phyloP scores from a whole-genome alignment of 371 early-diverging fungal genomes.

The Chytridiales sp. region DNA sequence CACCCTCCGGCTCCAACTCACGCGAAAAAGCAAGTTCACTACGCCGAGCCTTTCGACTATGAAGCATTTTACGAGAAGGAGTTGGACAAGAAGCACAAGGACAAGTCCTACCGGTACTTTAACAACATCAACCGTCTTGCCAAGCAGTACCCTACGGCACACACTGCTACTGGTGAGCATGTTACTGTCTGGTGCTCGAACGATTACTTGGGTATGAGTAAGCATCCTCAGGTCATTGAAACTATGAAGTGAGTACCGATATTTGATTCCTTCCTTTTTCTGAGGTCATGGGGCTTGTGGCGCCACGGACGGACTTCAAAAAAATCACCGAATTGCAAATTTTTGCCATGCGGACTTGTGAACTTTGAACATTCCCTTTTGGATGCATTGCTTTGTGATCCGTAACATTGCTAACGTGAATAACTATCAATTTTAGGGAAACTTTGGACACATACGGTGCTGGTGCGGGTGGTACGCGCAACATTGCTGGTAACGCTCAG shows the following conservation, averaged over 20 bases:
- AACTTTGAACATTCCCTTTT: too few species aligned
- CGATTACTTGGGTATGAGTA: slow-evolving; percentile 96
- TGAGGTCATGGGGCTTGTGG: too few species aligned
- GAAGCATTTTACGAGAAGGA: slow-evolving; percentile 78
- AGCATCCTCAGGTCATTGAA: slow-evolving; percentile 80
- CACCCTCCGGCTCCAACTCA: too few species aligned
- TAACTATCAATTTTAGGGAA: slow-evolving; percentile 39
- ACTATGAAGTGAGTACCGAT: slow-evolving; percentile 75
- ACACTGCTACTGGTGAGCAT: slow-evolving; percentile 80
- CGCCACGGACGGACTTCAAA: slow-evolving; percentile 88
- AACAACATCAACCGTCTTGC: slow-evolving; percentile 99
- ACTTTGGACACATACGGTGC: slow-evolving; percentile 95
- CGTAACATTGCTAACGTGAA: slow-evolving; percentile 8
- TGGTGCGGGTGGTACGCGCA: slow-evolving; percentile 98
- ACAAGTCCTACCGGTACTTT: slow-evolving; percentile 97
- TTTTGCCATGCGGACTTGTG: too few species aligned
- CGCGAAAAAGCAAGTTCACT: background rate
- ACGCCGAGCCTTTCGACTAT: slow-evolving; percentile 75
- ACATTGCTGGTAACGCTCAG: slow-evolving; percentile 97
- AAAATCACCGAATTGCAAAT: slow-evolving; percentile 69
- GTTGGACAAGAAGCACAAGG: slow-evolving; percentile 91
- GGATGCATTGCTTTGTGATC: too few species aligned
- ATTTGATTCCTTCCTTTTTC: background rate
- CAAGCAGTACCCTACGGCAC: slow-evolving; percentile 86
- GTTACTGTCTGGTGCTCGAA: slow-evolving; percentile 99